Evolutionary conservation across 345 rosid species (phyloP).

Genomic region (Odontarrhena argentea): DNA sequence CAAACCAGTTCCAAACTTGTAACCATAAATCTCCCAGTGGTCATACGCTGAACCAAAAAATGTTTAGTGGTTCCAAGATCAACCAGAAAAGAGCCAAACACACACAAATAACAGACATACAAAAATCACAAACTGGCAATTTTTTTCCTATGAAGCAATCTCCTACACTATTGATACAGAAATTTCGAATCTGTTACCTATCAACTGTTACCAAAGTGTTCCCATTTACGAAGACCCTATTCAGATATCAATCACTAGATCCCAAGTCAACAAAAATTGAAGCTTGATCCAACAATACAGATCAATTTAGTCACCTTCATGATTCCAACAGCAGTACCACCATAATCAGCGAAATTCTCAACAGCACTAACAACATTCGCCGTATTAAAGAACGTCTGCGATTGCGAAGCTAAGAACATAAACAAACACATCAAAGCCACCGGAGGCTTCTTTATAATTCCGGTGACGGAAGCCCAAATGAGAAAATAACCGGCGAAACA

Average conservation of each 20-base stretch:
- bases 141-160: too few species aligned
- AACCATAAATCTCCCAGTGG: background rate
- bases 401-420: constrained; percentile 69
- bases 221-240: background rate
- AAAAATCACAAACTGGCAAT: too few species aligned
- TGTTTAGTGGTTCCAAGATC: background rate
- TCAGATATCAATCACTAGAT: background rate
- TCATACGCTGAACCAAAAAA: background rate
- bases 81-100: constrained; percentile 8
- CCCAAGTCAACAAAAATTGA: background rate
- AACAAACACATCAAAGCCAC: constrained; percentile 74
- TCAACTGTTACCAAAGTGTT: background rate
- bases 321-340: constrained; percentile 88
- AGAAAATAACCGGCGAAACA: constrained; percentile 73
- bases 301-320: constrained; percentile 59
- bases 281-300: background rate
- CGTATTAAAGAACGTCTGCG: constrained; percentile 75
- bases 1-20: constrained; percentile 11
- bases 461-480: constrained; percentile 84
- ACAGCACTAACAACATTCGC: constrained; percentile 77
- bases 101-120: too few species aligned
- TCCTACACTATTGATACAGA: too few species aligned
- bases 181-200: too few species aligned
- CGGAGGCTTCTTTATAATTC: constrained; percentile 62
- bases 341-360: constrained; percentile 61